Conservation (phyloP, 2,329 filamentous ascomycete genomes). For the Exserohilum rostratum region DNA sequence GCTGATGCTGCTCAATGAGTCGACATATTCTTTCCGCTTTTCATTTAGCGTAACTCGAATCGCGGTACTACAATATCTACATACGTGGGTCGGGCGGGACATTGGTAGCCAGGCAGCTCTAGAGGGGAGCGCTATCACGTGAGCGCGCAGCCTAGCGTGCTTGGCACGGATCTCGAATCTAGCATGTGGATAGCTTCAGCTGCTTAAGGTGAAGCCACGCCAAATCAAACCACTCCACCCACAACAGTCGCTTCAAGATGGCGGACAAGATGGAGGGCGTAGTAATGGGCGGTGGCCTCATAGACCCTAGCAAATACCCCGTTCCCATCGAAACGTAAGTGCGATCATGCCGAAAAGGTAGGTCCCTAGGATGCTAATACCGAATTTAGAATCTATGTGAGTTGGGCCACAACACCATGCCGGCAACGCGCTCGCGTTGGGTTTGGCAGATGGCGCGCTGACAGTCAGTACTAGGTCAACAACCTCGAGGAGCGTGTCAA, state of each 20-base stretch:
- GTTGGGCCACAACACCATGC: conserved; percentile 18
- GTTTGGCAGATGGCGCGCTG: conserved; percentile 27
- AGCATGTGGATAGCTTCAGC: conserved; percentile 21
- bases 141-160: conserved; percentile 16
- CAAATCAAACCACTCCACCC: conserved; percentile 9
- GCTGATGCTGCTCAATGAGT: no score
- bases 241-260: conserved; percentile 29
- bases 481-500: conserved; percentile 95
- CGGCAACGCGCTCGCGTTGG: conserved; percentile 30
- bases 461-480: conserved; percentile 57
- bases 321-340: conserved; percentile 48
- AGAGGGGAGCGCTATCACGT: conserved; percentile 13
- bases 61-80: background rate
- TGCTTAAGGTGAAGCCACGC: conserved; percentile 3
- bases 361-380: conserved; percentile 33
- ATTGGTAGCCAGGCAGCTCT: background rate
- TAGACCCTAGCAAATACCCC: conserved; percentile 41
- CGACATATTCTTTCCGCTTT: no score
- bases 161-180: conserved; percentile 19
- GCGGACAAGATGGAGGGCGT: conserved; percentile 48
- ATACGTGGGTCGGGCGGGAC: no score
- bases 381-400: conserved; percentile 44
- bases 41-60: background rate
- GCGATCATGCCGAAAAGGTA: conserved; percentile 17
- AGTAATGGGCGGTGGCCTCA: conserved; percentile 24